Conservation (phyloP, 1,284 basidiomycete genomes). For the Microbotryum intermedium region DNA sequence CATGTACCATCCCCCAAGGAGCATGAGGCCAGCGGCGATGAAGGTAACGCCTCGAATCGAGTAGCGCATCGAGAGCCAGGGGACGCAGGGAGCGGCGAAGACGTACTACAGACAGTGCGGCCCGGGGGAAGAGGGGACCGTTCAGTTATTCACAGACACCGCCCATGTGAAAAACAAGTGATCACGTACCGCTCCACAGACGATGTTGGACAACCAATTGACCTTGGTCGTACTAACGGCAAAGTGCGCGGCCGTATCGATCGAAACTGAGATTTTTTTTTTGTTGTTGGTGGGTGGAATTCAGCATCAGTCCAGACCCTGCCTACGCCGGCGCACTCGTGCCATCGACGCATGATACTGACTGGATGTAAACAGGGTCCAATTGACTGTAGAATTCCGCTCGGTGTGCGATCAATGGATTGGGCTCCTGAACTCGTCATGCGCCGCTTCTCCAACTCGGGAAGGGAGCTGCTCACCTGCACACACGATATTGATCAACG, state of each 20-base stretch:
- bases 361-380: constrained; percentile 1
- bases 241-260: not conserved
- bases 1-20: not conserved
- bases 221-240: not conserved
- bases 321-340: not conserved
- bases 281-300: no score
- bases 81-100: not conserved
- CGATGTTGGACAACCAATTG: constrained; percentile 4
- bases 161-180: no score
- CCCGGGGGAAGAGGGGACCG: no score
- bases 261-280: not conserved
- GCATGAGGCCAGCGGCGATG: not conserved
- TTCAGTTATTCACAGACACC: no score
- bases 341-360: not conserved
- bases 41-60: not conserved
- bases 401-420: not conserved
- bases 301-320: no score
- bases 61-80: not conserved
- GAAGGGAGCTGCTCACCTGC: not conserved
- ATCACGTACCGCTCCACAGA: not conserved
- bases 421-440: not conserved
- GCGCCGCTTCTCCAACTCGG: no score
- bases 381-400: not conserved
- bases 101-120: not conserved
- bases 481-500: not conserved